phyloP scores from a whole-genome alignment of 169 alveolate species.

The Eimeria maxima region DNA sequence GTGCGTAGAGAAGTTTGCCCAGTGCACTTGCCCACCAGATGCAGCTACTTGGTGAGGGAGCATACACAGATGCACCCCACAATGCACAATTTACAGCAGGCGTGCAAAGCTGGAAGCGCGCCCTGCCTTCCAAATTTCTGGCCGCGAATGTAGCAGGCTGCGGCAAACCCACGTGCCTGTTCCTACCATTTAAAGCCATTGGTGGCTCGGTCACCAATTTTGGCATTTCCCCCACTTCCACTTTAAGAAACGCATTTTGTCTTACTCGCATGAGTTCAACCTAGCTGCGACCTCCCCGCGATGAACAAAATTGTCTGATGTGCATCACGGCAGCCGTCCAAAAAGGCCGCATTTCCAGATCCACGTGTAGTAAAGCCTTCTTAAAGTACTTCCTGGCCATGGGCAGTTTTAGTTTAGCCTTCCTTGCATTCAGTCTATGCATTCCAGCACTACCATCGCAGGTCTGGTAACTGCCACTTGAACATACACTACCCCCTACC shows the following conservation, averaged over 20 bases:
- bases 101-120: background rate
- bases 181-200: background rate
- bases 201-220: background rate
- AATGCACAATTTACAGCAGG: background rate
- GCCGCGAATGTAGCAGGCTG: background rate
- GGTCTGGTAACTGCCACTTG: background rate
- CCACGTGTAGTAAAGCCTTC: background rate
- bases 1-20: background rate
- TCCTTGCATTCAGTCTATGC: background rate
- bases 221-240: background rate
- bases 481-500: background rate
- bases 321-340: background rate
- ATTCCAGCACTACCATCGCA: background rate
- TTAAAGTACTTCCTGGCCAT: constrained; percentile 9
- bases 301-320: background rate
- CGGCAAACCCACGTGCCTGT: background rate
- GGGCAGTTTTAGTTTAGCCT: background rate
- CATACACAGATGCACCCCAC: background rate
- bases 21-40: background rate
- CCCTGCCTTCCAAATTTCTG: background rate
- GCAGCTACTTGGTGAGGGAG: background rate
- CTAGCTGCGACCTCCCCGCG: background rate
- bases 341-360: background rate
- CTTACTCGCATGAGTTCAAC: background rate
- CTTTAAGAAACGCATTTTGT: background rate